Evolutionary conservation across 768 basidiomycete genomes (phyloP).

Genomic region (Nidularia pulvinata): DNA sequence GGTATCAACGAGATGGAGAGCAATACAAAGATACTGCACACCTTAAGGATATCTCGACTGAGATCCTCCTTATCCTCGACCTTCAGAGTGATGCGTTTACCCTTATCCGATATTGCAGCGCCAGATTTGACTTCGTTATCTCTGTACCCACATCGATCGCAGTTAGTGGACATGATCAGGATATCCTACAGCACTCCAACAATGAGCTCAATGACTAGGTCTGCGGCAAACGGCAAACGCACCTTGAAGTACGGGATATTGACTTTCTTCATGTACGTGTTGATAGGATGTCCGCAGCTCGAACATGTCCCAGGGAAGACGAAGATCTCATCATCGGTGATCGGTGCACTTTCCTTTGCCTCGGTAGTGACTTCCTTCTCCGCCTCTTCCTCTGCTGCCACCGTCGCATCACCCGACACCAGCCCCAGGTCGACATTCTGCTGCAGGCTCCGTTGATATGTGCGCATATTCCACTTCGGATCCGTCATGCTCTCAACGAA

Average conservation of each 20-base stretch:
- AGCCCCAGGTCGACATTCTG: conserved; percentile 86
- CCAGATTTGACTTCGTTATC: conserved; percentile 99
- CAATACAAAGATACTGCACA: neutral
- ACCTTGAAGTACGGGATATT: conserved; percentile 98
- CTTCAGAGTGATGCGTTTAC: conserved; percentile 85
- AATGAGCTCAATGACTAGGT: neutral
- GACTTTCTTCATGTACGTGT: conserved; percentile 96
- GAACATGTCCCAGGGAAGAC: conserved; percentile 89
- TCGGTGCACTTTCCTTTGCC: conserved; percentile 19
- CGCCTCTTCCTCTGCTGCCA: conserved; percentile 12
- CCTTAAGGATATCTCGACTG: conserved; percentile 88
- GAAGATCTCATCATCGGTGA: conserved; percentile 82
- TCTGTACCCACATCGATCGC: conserved; percentile 91
- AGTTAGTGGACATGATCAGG: conserved; percentile 98
- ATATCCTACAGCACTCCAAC: conserved; percentile 63
- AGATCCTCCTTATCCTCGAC: conserved; percentile 94
- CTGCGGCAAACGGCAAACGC: conserved; percentile 7
- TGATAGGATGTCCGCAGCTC: conserved; percentile 78
- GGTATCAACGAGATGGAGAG: neutral
- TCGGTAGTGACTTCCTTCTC: conserved; percentile 7
- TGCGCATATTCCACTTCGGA: conserved; percentile 89
- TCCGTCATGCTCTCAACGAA: conserved; percentile 86
- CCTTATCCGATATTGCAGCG: conserved; percentile 82
- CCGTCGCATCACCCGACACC: conserved; percentile 51
- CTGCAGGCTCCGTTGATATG: conserved; percentile 75